Evolutionary conservation across 495 filamentous ascomycete genomes (phyloP).

Genomic region (Thermothielavioides terrestris): DNA sequence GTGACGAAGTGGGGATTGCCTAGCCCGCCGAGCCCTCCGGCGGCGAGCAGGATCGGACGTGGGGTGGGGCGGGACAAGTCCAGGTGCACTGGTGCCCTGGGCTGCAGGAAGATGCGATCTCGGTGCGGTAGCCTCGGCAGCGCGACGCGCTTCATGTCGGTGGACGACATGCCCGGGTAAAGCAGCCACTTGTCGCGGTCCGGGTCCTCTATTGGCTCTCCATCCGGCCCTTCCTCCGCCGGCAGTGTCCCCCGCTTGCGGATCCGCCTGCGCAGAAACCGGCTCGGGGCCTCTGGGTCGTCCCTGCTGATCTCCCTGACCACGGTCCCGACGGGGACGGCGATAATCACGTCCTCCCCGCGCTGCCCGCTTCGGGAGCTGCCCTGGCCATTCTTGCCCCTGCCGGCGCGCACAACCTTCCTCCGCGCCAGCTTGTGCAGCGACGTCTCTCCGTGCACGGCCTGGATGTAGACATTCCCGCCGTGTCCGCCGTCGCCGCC

Average conservation of each 20-base stretch:
- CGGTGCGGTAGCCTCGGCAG: conserved; percentile 50
- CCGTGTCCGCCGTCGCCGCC: conserved; percentile 90
- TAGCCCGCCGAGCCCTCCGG: conserved; percentile 78
- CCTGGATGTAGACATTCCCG: conserved; percentile 90
- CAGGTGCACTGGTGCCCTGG: conserved; percentile 61
- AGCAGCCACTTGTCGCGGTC: conserved; percentile 70
- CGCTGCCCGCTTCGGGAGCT: conserved; percentile 69
- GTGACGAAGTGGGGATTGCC: conserved; percentile 90
- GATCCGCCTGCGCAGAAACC: conserved; percentile 20
- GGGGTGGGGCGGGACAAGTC: conserved; percentile 77
- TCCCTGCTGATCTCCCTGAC: conserved; percentile 69
- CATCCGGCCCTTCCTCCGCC: conserved; percentile 29
- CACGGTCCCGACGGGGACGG: conserved; percentile 88
- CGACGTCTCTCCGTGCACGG: conserved; percentile 79
- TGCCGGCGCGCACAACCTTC: conserved; percentile 64
- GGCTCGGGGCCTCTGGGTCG: conserved; percentile 62
- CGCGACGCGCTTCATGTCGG: conserved; percentile 51
- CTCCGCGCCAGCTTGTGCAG: conserved; percentile 83
- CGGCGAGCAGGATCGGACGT: conserved; percentile 77
- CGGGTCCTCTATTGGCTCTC: conserved; percentile 24
- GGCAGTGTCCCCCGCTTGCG: conserved; percentile 22
- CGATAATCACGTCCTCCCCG: conserved; percentile 78
- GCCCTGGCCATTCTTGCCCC: conserved; percentile 79
- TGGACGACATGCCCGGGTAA: conserved; percentile 64
- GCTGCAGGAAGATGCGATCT: conserved; percentile 54